These are phyloP conservation scores for Ceratocystis ficicola DNA, from an alignment of 2,329 filamentous ascomycete genomes.

Conservation along the genomic window DNA sequence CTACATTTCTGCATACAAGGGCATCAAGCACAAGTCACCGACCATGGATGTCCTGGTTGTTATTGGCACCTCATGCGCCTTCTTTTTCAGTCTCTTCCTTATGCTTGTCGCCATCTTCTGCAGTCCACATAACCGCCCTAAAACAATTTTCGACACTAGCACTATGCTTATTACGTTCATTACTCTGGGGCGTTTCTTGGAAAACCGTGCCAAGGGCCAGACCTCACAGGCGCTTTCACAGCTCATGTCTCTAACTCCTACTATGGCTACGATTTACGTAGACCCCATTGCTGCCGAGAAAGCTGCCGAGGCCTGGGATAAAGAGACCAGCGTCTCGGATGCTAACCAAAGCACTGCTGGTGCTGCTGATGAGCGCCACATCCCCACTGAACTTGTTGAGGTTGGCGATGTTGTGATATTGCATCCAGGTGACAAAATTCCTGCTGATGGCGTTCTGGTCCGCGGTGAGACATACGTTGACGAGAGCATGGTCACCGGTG, in stretches of 20 bases:
- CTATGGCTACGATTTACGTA: constrained; percentile 91
- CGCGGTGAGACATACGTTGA: constrained; percentile 88
- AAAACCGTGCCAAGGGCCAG: constrained; percentile 91
- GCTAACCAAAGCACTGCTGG: constrained; percentile 38
- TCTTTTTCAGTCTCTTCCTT: constrained; percentile 83
- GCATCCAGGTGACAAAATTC: constrained; percentile 90
- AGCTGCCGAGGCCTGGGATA: constrained; percentile 62
- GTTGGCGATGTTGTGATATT: constrained; percentile 88
- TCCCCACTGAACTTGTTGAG: constrained; percentile 88
- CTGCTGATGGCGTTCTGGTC: constrained; percentile 77
- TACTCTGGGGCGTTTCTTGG: constrained; percentile 76
- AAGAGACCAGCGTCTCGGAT: constrained; percentile 34
- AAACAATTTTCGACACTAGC: constrained; percentile 91
- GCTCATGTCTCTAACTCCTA: constrained; percentile 90
- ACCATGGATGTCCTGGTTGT: constrained; percentile 98
- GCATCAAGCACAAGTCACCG: constrained; percentile 74
- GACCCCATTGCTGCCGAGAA: constrained; percentile 92
- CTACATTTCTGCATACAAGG: constrained; percentile 87
- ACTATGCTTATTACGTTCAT: constrained; percentile 98
- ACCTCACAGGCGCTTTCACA: constrained; percentile 87
- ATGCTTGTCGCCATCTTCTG: constrained; percentile 71
- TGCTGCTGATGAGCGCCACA: constrained; percentile 61
- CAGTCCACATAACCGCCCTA: constrained; percentile 66
- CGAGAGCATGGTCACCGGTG: constrained; percentile 97
- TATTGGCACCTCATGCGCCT: constrained; percentile 84